Conservation (phyloP, 768 basidiomycete genomes). For the Pleurotus sapidus region DNA sequence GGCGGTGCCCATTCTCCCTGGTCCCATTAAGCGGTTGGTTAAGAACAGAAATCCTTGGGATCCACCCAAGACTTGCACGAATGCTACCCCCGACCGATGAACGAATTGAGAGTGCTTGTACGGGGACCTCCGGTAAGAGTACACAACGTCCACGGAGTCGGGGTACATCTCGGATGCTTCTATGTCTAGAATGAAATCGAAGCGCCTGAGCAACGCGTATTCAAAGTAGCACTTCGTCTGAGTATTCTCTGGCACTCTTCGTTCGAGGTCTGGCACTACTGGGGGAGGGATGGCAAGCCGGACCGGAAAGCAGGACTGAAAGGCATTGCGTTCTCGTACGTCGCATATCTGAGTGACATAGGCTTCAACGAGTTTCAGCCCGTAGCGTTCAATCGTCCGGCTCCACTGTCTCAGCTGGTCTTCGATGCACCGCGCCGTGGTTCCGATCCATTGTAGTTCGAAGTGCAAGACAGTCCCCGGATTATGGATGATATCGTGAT, state of each 20-base stretch:
- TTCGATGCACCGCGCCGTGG: slow-evolving; percentile 88
- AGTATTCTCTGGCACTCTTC: slow-evolving; percentile 63
- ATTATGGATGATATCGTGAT: slow-evolving; percentile 95
- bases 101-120: slow-evolving; percentile 90
- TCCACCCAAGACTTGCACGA: slow-evolving; percentile 84
- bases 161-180: slow-evolving; percentile 79
- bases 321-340: slow-evolving; percentile 81
- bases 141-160: slow-evolving; percentile 78
- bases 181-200: slow-evolving; percentile 82
- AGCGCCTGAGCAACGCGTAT: slow-evolving; percentile 69
- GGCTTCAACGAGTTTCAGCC: slow-evolving; percentile 89
- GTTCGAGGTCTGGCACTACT: slow-evolving; percentile 60
- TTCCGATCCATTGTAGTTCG: slow-evolving; percentile 96
- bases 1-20: slow-evolving; percentile 57
- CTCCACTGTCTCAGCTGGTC: slow-evolving; percentile 83
- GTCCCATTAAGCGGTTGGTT: slow-evolving; percentile 81
- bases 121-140: slow-evolving; percentile 81
- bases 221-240: slow-evolving; percentile 76
- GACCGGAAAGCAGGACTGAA: slow-evolving; percentile 88
- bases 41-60: slow-evolving; percentile 82
- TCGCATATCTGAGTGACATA: slow-evolving; percentile 91
- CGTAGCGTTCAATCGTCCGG: slow-evolving; percentile 82
- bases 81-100: slow-evolving; percentile 85
- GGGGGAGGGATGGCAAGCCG: slow-evolving; percentile 78
- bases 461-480: slow-evolving; percentile 95